Conservation (phyloP, 495 filamentous ascomycete species). For the Umbilicaria muhlenbergii region DNA sequence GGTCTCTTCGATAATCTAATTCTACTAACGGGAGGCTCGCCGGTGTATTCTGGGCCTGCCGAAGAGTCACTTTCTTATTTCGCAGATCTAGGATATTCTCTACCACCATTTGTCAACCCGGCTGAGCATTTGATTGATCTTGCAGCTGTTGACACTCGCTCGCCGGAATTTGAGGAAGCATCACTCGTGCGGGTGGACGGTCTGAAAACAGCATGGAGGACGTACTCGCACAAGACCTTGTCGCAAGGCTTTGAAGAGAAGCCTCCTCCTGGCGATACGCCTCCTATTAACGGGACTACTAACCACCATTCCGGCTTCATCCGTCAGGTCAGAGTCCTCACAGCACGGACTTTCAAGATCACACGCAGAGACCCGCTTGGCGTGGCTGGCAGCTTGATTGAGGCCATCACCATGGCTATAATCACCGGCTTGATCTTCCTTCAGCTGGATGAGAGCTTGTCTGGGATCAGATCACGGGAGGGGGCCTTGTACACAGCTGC, state of each 20-base stretch:
- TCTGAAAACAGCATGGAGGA: slow-evolving; percentile 38
- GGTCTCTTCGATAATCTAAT: slow-evolving; percentile 53
- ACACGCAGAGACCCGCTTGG: slow-evolving; percentile 61
- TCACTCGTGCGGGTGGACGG: slow-evolving; percentile 37
- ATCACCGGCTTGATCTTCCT: slow-evolving; percentile 59
- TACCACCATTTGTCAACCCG: slow-evolving; percentile 56
- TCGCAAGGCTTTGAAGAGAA: slow-evolving; percentile 1
- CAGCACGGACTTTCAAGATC: slow-evolving; percentile 45
- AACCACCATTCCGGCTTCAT: slow-evolving; percentile 29
- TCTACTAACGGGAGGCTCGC: slow-evolving; percentile 43
- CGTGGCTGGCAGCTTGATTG: slow-evolving; percentile 44
- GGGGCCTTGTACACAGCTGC: slow-evolving; percentile 52
- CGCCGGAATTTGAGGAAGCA: slow-evolving; percentile 38
- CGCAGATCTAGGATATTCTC: slow-evolving; percentile 30
- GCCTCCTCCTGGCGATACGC: neutral
- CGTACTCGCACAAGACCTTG: slow-evolving; percentile 8
- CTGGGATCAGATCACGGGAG: slow-evolving; percentile 50
- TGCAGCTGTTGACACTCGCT: slow-evolving; percentile 53
- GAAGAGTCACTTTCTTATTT: slow-evolving; percentile 43
- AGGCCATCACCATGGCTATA: slow-evolving; percentile 49
- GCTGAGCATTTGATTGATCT: slow-evolving; percentile 60
- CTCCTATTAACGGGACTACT: neutral
- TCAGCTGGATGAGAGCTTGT: slow-evolving; percentile 37
- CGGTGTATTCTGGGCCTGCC: slow-evolving; percentile 45
- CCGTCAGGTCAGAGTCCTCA: slow-evolving; percentile 46